phyloP scores from a whole-genome alignment of 768 basidiomycete genomes.

The Amanita pallidorosea region DNA sequence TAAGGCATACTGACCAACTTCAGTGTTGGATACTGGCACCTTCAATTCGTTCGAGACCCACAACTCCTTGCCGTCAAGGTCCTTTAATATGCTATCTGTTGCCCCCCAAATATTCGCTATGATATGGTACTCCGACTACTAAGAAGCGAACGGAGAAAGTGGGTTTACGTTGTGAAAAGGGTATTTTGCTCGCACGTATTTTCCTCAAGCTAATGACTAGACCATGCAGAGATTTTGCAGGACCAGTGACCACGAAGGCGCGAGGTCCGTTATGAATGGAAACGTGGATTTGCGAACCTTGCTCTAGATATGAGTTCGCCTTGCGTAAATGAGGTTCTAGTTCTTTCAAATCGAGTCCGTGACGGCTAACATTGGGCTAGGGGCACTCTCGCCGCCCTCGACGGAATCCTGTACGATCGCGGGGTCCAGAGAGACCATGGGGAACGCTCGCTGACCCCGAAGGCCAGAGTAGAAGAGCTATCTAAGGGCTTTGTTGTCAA shows the following conservation, averaged over 20 bases:
- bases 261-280: slow-evolving; percentile 91
- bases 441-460: slow-evolving; percentile 91
- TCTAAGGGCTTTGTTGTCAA: slow-evolving; percentile 74
- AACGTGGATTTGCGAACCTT: slow-evolving; percentile 68
- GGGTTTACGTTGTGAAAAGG: slow-evolving; percentile 91
- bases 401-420: slow-evolving; percentile 77
- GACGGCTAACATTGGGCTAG: slow-evolving; percentile 89
- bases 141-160: slow-evolving; percentile 91
- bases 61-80: slow-evolving; percentile 68
- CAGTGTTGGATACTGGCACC: slow-evolving; percentile 88
- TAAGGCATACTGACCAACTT: slow-evolving; percentile 55
- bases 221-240: slow-evolving; percentile 85
- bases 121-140: slow-evolving; percentile 93
- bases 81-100: slow-evolving; percentile 64
- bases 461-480: slow-evolving; percentile 93
- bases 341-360: slow-evolving; percentile 70
- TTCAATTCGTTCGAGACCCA: slow-evolving; percentile 61
- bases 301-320: slow-evolving; percentile 80
- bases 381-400: slow-evolving; percentile 88
- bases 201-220: slow-evolving; percentile 87
- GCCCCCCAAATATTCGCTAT: slow-evolving; percentile 79
- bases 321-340: slow-evolving; percentile 74
- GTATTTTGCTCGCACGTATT: slow-evolving; percentile 85
- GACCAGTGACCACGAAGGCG: slow-evolving; percentile 89
- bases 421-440: slow-evolving; percentile 82